Evolutionary conservation across 2,329 filamentous ascomycete genomes (phyloP), one percentile per base, ranked within the genome.

Genomic region (Pseudogymnoascus sp.): DNA sequence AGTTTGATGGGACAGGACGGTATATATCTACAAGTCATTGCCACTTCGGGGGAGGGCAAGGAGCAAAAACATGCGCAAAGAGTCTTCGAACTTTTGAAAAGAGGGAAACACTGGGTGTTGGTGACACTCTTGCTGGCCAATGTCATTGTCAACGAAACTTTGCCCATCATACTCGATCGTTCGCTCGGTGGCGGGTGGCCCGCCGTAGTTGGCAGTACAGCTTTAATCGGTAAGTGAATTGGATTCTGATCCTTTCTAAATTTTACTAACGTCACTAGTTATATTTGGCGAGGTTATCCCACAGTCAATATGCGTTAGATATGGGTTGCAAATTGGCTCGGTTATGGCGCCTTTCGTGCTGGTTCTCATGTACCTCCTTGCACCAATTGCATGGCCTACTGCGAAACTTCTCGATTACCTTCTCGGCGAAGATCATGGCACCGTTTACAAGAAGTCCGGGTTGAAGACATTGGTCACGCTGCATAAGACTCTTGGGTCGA

Each of bases 221-320:
- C 94, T 12, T 78, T 97, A 64, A 97, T 97, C 74, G 92, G 90
- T 93, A 82, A 38, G 35, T 25, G 25, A 30, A 38, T 15, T 66
- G 82, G 30, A 47, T 63, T 41, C 28, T 8, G 14, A 15, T 25
- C 39, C 6, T 50, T 9, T 64, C 53, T 43, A 59, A 57, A 7
- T 25, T 38, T 25, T 38, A 58, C 57, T 66, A 67, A 62, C 67
- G 62, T 60, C 57, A 30, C 57, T 68, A 95, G 93, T 97, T 72
- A 96, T 97, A 68, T 97, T 97, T 72, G 93, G 93, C 68, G 93
- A 97, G 78, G 85, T 97, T 65, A 88, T 95, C 14, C 93, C 93
- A 18, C 93, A 97, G 71, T 96, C 91, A 22, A 83, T 97, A 65
- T 97, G 93, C 73, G 93, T 97, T 63, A 90, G 93, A 68, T 96